Conservation (phyloP, 805 yeast genomes). For the Priceomyces fermenticarens region DNA sequence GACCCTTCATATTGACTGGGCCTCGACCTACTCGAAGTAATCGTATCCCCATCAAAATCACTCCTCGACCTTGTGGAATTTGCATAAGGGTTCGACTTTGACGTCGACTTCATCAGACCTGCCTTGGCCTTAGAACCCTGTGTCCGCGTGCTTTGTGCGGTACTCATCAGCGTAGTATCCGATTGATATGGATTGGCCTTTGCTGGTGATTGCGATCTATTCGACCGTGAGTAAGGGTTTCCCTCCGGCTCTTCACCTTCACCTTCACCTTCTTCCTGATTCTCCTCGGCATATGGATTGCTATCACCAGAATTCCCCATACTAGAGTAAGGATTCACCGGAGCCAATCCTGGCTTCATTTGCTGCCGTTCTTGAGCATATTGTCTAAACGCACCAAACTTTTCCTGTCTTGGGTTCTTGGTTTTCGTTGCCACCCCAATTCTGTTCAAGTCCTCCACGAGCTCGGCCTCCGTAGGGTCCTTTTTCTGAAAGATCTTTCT, state of each 20-base stretch:
- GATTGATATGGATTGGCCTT: slow-evolving; percentile 2
- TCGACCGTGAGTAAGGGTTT: slow-evolving; percentile 6
- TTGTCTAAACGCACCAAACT: slow-evolving; percentile 49
- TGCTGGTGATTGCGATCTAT: slow-evolving; percentile 2
- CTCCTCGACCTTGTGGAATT: not conserved
- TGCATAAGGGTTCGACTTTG: not conserved
- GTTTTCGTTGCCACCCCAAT: slow-evolving; percentile 42
- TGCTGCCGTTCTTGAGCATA: slow-evolving; percentile 45
- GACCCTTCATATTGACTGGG: not conserved
- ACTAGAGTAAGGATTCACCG: slow-evolving; percentile 41
- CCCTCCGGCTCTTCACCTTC: slow-evolving; percentile 1
- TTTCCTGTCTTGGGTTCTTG: slow-evolving; percentile 30
- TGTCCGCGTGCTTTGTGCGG: slow-evolving; percentile 8
- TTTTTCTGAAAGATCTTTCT: slow-evolving; percentile 44
- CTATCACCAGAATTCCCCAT: slow-evolving; percentile 11
- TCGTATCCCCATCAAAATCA: not conserved
- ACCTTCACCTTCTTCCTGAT: slow-evolving; percentile 1
- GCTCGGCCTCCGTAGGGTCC: slow-evolving; percentile 49
- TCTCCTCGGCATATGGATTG: slow-evolving; percentile 8
- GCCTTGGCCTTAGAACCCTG: not conserved
- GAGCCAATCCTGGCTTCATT: slow-evolving; percentile 35
- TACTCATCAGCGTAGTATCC: not conserved
- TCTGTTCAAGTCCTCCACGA: slow-evolving; percentile 35
- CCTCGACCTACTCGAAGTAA: not conserved
- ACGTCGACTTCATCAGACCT: no score